phyloP scores from a whole-genome alignment of 2,329 filamentous ascomycete genomes.

The Fusarium sp. region DNA sequence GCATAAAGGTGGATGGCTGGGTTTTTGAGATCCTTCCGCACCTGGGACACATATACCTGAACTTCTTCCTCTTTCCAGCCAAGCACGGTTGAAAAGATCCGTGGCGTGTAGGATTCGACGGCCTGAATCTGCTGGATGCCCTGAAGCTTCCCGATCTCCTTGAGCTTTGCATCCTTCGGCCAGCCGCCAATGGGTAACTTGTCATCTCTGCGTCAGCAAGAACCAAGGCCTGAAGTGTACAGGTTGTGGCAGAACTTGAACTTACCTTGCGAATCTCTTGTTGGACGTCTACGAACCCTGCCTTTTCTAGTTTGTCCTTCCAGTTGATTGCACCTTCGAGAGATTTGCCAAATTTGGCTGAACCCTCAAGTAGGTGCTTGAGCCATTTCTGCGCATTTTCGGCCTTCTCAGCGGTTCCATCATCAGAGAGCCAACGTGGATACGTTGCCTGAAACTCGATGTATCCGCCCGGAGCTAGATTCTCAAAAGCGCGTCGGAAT shows the following conservation, averaged over 20 bases:
- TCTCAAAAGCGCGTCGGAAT: constrained; percentile 22
- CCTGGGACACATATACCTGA: constrained; percentile 39
- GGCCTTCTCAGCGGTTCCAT: constrained; percentile 32
- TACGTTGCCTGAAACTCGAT: constrained; percentile 28
- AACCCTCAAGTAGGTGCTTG: constrained; percentile 21
- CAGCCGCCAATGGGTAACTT: constrained; percentile 34
- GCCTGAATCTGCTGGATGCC: constrained; percentile 34
- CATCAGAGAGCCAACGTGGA: constrained; percentile 30
- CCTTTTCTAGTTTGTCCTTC: constrained; percentile 28
- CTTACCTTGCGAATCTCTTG: constrained; percentile 33
- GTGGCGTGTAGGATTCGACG: constrained; percentile 37
- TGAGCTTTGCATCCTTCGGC: constrained; percentile 29
- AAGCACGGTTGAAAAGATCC: constrained; percentile 33
- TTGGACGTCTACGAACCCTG: constrained; percentile 30
- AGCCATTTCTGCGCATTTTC: constrained; percentile 30
- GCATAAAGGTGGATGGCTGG: constrained; percentile 36
- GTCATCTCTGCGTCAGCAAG: neutral
- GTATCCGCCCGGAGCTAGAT: constrained; percentile 29
- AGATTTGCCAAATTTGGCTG: constrained; percentile 32
- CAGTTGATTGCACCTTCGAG: constrained; percentile 25
- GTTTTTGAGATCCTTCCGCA: constrained; percentile 42
- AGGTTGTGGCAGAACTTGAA: neutral
- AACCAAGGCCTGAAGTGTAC: neutral
- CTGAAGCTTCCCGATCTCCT: constrained; percentile 34
- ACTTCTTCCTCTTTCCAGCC: constrained; percentile 39